A percentile compares a stretch with the other conserved stretches of the same genome.
Conservation (phyloP, 176 grass and related monocot species). For the Elaeis guineensis region DNA sequence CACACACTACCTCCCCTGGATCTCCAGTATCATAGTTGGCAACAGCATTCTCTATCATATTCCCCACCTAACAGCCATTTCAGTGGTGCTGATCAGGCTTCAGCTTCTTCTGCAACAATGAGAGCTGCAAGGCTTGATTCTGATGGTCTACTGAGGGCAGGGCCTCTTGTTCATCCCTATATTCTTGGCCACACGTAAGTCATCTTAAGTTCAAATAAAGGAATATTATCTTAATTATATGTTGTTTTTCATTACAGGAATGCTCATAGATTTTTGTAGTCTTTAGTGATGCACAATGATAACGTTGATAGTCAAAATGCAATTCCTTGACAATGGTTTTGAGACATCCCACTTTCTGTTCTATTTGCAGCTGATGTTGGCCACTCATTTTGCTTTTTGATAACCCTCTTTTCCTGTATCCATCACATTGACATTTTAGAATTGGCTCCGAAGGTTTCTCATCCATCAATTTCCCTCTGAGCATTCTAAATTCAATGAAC, state of each 20-base stretch:
- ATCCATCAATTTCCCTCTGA: no score
- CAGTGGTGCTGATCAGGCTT: slow-evolving; percentile 30
- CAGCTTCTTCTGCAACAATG: slow-evolving; percentile 36
- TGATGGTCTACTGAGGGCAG: slow-evolving; percentile 32
- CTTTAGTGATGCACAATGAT: no score
- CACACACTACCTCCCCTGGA: slow-evolving; percentile 40
- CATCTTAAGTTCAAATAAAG: slow-evolving; percentile 1
- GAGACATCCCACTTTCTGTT: no score
- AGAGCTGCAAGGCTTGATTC: slow-evolving; percentile 43
- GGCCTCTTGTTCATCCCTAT: slow-evolving; percentile 38
- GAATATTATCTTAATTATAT: not conserved
- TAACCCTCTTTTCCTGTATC: no score
- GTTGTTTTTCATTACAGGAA: not conserved
- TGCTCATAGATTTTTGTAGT: not conserved
- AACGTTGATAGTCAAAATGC: no score
- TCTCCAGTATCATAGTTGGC: slow-evolving; percentile 59
- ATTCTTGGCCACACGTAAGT: slow-evolving; percentile 53
- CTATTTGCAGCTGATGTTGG: no score
- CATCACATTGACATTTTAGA: no score
- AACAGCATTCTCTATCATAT: slow-evolving; percentile 49
- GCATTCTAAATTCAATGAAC: no score
- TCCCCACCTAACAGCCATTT: slow-evolving; percentile 36
- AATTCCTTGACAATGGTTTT: no score
- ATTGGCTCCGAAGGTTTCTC: no score
- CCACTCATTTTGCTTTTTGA: no score